phyloP scores from a whole-genome alignment of 176 grass and related monocot species.

The Saccharum officinarum region DNA sequence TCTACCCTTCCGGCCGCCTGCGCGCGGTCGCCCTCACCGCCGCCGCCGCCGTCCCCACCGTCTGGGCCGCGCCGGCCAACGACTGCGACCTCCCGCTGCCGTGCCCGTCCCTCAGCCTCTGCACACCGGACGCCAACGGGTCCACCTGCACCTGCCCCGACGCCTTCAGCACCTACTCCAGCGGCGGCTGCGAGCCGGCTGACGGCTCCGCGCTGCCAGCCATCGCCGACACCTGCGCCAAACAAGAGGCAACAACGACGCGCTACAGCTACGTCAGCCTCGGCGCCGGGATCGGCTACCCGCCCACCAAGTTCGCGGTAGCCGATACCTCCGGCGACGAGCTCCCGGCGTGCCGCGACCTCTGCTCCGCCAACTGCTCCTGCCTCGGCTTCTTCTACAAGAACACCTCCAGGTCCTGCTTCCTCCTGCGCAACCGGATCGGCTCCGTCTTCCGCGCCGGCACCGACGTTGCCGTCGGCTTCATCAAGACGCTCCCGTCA shows the following conservation, averaged over 20 bases:
- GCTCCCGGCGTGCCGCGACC: slow-evolving; percentile 41
- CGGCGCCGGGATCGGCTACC: slow-evolving; percentile 54
- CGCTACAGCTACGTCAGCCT: slow-evolving; percentile 43
- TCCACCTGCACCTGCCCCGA: slow-evolving; percentile 61
- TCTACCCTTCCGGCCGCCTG: slow-evolving; percentile 56
- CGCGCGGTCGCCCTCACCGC: slow-evolving; percentile 27
- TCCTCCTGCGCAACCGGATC: slow-evolving; percentile 48
- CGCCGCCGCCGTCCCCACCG: background rate
- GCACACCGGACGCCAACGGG: slow-evolving; percentile 35
- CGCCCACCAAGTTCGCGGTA: slow-evolving; percentile 48
- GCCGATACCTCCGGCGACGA: slow-evolving; percentile 28
- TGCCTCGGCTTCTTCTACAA: slow-evolving; percentile 78
- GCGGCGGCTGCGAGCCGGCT: slow-evolving; percentile 43
- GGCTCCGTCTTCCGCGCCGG: slow-evolving; percentile 48
- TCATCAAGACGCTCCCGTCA: slow-evolving; percentile 53
- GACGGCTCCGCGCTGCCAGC: slow-evolving; percentile 24
- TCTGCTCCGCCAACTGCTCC: slow-evolving; percentile 77
- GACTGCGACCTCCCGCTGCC: slow-evolving; percentile 67
- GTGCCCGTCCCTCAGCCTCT: slow-evolving; percentile 59
- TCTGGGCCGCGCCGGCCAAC: slow-evolving; percentile 43
- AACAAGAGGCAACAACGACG: background rate
- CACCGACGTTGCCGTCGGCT: slow-evolving; percentile 34
- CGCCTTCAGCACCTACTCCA: slow-evolving; percentile 39
- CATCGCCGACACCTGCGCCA: slow-evolving; percentile 8
- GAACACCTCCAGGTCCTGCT: slow-evolving; percentile 62